These are phyloP conservation scores for Ogataea degrootiae DNA, from an alignment of 805 yeast genomes.

Conservation along the genomic window DNA sequence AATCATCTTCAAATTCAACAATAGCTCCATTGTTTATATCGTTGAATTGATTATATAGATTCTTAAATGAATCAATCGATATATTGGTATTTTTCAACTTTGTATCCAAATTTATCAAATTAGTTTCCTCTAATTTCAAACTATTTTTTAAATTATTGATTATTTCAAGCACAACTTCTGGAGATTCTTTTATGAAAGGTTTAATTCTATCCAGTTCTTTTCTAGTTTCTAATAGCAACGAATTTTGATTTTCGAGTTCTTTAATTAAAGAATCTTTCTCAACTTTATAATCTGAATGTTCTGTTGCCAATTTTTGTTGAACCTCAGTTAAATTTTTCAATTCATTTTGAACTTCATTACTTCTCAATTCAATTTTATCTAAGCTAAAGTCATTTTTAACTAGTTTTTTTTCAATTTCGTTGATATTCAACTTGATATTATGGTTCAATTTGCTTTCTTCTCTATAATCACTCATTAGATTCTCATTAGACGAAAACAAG, in stretches of 20 bases:
- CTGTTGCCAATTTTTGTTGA: slow-evolving; percentile 58
- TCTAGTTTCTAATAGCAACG: slow-evolving; percentile 49
- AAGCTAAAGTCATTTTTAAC: slow-evolving; percentile 29
- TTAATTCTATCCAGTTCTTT: slow-evolving; percentile 56
- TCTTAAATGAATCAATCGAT: slow-evolving; percentile 54
- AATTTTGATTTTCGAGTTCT: slow-evolving; percentile 57
- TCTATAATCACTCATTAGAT: slow-evolving; percentile 41
- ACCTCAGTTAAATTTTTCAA: slow-evolving; percentile 53
- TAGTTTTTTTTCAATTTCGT: slow-evolving; percentile 13
- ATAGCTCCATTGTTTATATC: slow-evolving; percentile 35
- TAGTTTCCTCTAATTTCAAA: slow-evolving; percentile 36
- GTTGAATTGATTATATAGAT: slow-evolving; percentile 43
- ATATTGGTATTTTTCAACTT: slow-evolving; percentile 46
- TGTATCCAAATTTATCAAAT: slow-evolving; percentile 38
- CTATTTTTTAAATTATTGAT: slow-evolving; percentile 48
- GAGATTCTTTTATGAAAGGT: slow-evolving; percentile 57
- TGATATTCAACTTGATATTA: slow-evolving; percentile 29
- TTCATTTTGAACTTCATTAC: slow-evolving; percentile 55
- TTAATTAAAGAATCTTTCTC: slow-evolving; percentile 56
- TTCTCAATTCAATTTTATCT: slow-evolving; percentile 43
- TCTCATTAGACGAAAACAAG: slow-evolving; percentile 50
- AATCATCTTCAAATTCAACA: slow-evolving; percentile 47
- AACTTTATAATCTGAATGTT: slow-evolving; percentile 58
- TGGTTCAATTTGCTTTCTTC: slow-evolving; percentile 38
- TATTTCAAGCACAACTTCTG: slow-evolving; percentile 46